These are phyloP conservation scores for Saturnispora sekii DNA, from an alignment of 805 yeast genomes.

Conservation along the genomic window DNA sequence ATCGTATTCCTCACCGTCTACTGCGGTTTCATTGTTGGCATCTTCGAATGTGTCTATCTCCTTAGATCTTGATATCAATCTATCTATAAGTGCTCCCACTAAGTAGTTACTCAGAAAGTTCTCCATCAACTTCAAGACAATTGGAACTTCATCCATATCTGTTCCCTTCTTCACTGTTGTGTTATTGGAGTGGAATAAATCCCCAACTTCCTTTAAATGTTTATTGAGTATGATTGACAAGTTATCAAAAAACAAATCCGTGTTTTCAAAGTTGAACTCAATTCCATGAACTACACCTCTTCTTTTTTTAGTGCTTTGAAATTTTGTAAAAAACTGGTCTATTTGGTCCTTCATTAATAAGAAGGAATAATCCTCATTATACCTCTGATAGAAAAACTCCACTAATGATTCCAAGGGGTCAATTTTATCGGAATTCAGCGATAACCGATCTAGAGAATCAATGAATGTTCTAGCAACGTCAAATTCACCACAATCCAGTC, in stretches of 20 bases:
- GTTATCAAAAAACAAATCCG: slow-evolving; percentile 20
- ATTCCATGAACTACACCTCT: slow-evolving; percentile 26
- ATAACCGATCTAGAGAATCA: slow-evolving; percentile 18
- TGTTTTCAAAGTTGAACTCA: slow-evolving; percentile 15
- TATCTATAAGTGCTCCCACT: slow-evolving; percentile 28
- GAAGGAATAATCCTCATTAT: slow-evolving; percentile 23
- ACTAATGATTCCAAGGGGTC: slow-evolving; percentile 26
- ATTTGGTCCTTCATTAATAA: slow-evolving; percentile 17
- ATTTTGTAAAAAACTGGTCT: slow-evolving; percentile 14
- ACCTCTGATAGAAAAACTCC: slow-evolving; percentile 26
- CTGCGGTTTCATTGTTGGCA: not conserved
- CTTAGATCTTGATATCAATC: slow-evolving; percentile 24
- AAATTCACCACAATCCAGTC: slow-evolving; percentile 39
- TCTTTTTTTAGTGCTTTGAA: slow-evolving; percentile 1
- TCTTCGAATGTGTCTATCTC: slow-evolving; percentile 23
- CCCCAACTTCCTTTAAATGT: slow-evolving; percentile 23
- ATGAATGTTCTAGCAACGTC: slow-evolving; percentile 25
- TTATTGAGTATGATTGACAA: slow-evolving; percentile 15
- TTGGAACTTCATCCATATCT: slow-evolving; percentile 26
- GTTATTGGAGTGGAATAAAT: slow-evolving; percentile 15
- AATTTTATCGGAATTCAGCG: slow-evolving; percentile 22
- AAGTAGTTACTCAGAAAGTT: slow-evolving; percentile 28
- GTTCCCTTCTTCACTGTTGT: not conserved
- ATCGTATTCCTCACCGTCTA: slow-evolving; percentile 2
- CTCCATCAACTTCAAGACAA: slow-evolving; percentile 26